phyloP scores from a whole-genome alignment of 805 yeast species.

The Peterozyma xylosa region DNA sequence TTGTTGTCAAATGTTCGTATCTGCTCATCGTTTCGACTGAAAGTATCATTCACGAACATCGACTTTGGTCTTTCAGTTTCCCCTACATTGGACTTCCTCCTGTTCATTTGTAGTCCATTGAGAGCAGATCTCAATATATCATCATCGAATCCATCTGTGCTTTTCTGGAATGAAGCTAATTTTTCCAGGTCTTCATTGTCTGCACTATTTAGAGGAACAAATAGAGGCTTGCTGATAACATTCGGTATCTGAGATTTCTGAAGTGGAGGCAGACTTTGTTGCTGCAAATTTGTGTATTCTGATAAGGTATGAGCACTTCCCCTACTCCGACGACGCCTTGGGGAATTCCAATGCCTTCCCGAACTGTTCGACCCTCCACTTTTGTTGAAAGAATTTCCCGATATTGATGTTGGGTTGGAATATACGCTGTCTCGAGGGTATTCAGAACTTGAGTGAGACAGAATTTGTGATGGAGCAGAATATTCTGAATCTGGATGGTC shows the following conservation, averaged over 20 bases:
- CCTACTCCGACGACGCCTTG: conserved; percentile 27
- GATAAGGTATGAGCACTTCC: conserved; percentile 10
- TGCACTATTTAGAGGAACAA: not conserved
- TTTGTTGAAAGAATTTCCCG: conserved; percentile 12
- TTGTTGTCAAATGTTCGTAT: too few species aligned
- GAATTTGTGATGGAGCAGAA: conserved; percentile 15
- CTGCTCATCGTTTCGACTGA: too few species aligned
- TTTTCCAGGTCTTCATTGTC: not conserved
- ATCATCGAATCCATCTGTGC: conserved; percentile 2
- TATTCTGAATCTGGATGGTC: conserved; percentile 2
- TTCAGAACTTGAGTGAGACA: conserved; percentile 20
- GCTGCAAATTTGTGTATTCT: conserved; percentile 1
- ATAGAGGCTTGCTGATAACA: too few species aligned
- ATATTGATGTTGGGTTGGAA: conserved; percentile 22
- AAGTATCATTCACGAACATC: conserved; percentile 8
- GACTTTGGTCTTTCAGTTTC: conserved; percentile 26
- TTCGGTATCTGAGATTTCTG: too few species aligned
- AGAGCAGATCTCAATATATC: conserved; percentile 52
- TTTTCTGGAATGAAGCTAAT: not conserved
- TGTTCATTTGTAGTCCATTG: conserved; percentile 33
- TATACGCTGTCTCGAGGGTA: conserved; percentile 10
- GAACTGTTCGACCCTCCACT: not conserved
- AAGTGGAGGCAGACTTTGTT: too few species aligned
- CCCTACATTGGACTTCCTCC: conserved; percentile 28
- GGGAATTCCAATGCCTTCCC: conserved; percentile 30